Evolutionary conservation across 1,284 basidiomycete genomes (phyloP), one percentile per base, ranked within the genome.

Genomic region (Leucocoprinus gongylophorus): DNA sequence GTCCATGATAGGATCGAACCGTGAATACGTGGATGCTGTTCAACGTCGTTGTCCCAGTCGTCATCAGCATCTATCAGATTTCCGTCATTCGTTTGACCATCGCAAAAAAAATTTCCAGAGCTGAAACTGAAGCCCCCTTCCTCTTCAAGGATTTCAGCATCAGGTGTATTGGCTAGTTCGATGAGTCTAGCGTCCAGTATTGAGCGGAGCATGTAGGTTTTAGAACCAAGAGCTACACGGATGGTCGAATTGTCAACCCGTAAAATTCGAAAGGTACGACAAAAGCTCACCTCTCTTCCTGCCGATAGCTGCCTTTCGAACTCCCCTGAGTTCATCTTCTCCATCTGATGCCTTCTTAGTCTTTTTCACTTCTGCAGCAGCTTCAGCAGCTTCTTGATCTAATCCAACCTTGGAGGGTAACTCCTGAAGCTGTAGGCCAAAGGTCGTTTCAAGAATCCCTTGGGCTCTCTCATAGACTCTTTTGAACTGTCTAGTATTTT

Each of bases 391-490:
- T 30, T 75, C 73, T 41, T 72, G 68, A 13, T 79, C 79, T 2
- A 79, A 66, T 44, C 76, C 79, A 1, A 79, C 77, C 32, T 83
- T 79, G 0, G 81, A 73, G 42, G 77, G 78, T n/a, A 90, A 74
- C 63, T 90, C 85, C 17, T 83, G 79, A 12, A 91, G 73, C 57
- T 89, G 83, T 78, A 89, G 80, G 2, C 82, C 85, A 59, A 90
- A 87, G 0, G 76, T 80, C 23, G 72, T 71, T 23, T 68, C 68
- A 10, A 91, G 68, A 13, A 76, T 78, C 2, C 62, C 60, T 53
- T 90, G 84, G 1, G 88, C 87, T 17, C 61, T 62, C 1, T 62
- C 60, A n/a, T 86, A 75, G 10, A 88, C 77, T 0, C 56, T 53
- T 21, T 75, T 78, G 65, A 89, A 89, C 28, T 12, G 52, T 41